Evolutionary conservation across 2,329 filamentous ascomycete species (phyloP), one percentile per base, ranked within the genome.

Genomic region (Penicillium sp.): DNA sequence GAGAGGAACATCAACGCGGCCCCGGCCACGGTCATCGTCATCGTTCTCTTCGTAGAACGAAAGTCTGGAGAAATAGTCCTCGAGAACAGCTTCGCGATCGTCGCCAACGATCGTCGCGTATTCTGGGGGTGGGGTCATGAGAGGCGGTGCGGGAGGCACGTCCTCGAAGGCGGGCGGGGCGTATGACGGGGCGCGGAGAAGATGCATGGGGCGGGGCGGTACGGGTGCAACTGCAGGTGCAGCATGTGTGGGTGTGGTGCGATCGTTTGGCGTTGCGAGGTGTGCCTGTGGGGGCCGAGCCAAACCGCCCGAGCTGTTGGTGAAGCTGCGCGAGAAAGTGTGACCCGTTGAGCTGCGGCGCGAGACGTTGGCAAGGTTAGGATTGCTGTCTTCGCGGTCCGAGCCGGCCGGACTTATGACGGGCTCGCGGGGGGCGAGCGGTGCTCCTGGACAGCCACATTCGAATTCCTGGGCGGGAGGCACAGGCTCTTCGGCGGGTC

Each of bases 121-220:
- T 53, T 88, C 85, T 1, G 92, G 92, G 7, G 92, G 92, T 1
- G 92, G 92, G 0, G 91, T 95, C 59, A 89, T 79, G 14, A 89
- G 72, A 1, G 88, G 85, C 47, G 88, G 88, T 4, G 90, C 89
- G 0, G 89, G 86, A 5, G 86, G 81, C 49, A 95, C 88, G 5
- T 90, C 90, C 57, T 94, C 88, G 67, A 96, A 96, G 0, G 90
- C 85, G 0, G 92, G 92, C 2, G 92, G 92, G 55, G 92, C 92
- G 75, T 92, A 96, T 0, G 90, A 95, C 0, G 92, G 92, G 5
- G 85, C 83, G 22, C 92, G 86, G 31, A 96, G 75, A 2, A 96
- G 81, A 70, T 96, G 92, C 48, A 96, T 95, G 0, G 92, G 92
- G 5, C 91, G 83, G 7, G 80, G 74, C 48, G 73, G 67, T 18